phyloP scores from a whole-genome alignment of 768 basidiomycete genomes.

The Lactifluus hygrophoroides region DNA sequence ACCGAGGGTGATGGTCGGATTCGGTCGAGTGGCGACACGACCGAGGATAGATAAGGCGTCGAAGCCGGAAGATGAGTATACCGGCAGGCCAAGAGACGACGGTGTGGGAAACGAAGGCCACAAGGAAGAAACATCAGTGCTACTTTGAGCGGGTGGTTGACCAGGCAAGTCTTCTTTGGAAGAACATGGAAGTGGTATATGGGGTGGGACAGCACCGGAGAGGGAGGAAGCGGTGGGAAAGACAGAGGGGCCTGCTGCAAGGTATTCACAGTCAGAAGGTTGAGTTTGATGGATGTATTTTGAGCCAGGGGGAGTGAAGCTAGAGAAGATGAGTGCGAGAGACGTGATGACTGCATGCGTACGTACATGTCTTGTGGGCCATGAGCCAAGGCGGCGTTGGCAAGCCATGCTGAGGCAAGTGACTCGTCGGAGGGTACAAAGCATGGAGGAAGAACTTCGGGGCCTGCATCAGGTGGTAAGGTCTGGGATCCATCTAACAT shows the following conservation, averaged over 20 bases:
- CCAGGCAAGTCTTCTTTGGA: not conserved
- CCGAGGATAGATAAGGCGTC: slow-evolving; percentile 79
- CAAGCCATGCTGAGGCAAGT: slow-evolving; percentile 18
- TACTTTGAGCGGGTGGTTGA: not conserved
- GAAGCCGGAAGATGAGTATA: slow-evolving; percentile 89
- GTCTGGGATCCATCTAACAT: slow-evolving; percentile 49
- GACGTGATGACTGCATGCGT: not conserved
- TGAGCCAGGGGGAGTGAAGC: not conserved
- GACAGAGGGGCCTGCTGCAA: not conserved
- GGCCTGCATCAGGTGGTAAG: slow-evolving; percentile 64
- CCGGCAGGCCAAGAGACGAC: slow-evolving; percentile 35
- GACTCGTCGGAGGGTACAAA: slow-evolving; percentile 9
- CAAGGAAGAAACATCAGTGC: not conserved
- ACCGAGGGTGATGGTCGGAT: slow-evolving; percentile 71
- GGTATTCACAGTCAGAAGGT: slow-evolving; percentile 1
- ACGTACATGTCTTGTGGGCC: slow-evolving; percentile 14
- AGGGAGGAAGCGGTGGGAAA: slow-evolving; percentile 1
- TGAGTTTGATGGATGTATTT: slow-evolving; percentile 4
- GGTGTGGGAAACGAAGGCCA: slow-evolving; percentile 21
- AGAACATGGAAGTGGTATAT: not conserved
- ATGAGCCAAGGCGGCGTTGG: slow-evolving; percentile 11
- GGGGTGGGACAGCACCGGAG: slow-evolving; percentile 7
- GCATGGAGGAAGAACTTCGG: slow-evolving; percentile 50
- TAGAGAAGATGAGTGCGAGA: slow-evolving; percentile 1
- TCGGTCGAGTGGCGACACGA: slow-evolving; percentile 63